Conservation (phyloP, 345 rosid species). For the Mallotus nudiflorus region DNA sequence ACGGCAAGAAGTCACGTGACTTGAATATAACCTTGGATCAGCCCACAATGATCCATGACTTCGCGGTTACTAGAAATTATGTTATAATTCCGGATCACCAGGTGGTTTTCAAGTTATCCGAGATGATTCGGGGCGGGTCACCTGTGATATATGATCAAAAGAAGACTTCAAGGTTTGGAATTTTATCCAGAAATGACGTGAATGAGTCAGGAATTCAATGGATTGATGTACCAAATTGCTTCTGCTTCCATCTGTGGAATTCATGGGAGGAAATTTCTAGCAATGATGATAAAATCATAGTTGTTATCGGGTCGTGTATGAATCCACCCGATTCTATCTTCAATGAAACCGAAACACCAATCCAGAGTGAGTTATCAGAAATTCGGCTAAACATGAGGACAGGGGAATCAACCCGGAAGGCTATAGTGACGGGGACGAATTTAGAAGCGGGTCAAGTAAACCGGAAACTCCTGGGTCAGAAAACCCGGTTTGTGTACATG, state of each 20-base stretch:
- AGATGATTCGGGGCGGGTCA: slow-evolving; percentile 75
- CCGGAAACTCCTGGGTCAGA: slow-evolving; percentile 37
- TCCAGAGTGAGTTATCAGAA: slow-evolving; percentile 47
- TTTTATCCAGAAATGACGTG: slow-evolving; percentile 42
- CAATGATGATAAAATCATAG: slow-evolving; percentile 39
- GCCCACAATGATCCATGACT: slow-evolving; percentile 77
- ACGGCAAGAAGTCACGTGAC: slow-evolving; percentile 53
- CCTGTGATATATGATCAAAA: slow-evolving; percentile 52
- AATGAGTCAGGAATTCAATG: slow-evolving; percentile 47
- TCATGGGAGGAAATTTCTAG: slow-evolving; percentile 66
- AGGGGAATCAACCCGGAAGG: slow-evolving; percentile 40
- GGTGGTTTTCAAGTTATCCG: slow-evolving; percentile 66
- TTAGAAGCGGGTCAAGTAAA: slow-evolving; percentile 69
- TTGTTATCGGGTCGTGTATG: slow-evolving; percentile 72
- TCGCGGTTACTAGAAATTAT: slow-evolving; percentile 54
- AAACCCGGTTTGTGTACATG: slow-evolving; percentile 57
- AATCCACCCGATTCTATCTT: slow-evolving; percentile 68
- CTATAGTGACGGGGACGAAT: slow-evolving; percentile 44
- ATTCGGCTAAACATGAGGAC: slow-evolving; percentile 57
- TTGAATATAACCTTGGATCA: slow-evolving; percentile 42
- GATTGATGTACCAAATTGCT: slow-evolving; percentile 57
- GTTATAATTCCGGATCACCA: slow-evolving; percentile 74
- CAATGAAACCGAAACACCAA: slow-evolving; percentile 37
- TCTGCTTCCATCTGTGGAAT: slow-evolving; percentile 76
- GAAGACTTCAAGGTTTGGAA: slow-evolving; percentile 56